Conservation (phyloP, 768 basidiomycete genomes). For the Hemileccinum impolitum region DNA sequence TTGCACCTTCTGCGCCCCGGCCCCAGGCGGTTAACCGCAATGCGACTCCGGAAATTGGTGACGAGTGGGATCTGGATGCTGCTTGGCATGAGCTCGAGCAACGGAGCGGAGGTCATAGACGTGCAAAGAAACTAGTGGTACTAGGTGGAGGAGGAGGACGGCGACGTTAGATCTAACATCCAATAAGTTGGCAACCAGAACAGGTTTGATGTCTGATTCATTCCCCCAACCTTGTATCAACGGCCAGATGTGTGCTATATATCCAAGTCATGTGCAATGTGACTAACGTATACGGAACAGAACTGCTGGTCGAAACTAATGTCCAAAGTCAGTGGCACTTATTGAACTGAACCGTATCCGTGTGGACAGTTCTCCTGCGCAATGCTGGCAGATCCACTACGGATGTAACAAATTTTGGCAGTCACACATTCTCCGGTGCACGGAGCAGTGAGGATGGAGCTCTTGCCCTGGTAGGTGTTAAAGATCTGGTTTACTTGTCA, state of each 20-base stretch:
- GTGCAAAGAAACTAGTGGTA: conserved; percentile 63
- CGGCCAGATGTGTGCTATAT: conserved; percentile 5
- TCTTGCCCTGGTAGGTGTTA: conserved; percentile 70
- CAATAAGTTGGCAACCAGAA: not conserved
- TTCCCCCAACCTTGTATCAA: conserved; percentile 13
- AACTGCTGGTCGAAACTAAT: too few species aligned
- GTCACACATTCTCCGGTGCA: conserved; percentile 60
- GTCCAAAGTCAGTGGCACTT: not conserved
- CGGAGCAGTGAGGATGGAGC: conserved; percentile 47
- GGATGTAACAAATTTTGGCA: conserved; percentile 75
- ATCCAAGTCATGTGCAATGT: not conserved
- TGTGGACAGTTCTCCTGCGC: conserved; percentile 53
- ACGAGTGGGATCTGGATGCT: conserved; percentile 76
- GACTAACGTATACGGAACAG: too few species aligned
- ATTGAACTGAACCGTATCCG: conserved; percentile 68
- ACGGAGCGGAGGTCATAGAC: conserved; percentile 52
- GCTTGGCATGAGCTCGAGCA: conserved; percentile 83
- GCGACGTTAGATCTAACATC: conserved; percentile 30
- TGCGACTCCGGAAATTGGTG: conserved; percentile 34
- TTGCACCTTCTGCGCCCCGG: conserved; percentile 45
- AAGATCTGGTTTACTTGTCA: conserved; percentile 45
- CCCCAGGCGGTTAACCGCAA: conserved; percentile 32
- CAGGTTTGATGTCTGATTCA: not conserved
- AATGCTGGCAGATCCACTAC: conserved; percentile 67
- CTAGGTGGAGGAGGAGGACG: conserved; percentile 64